Evolutionary conservation across 2,329 filamentous ascomycete species (phyloP), one percentile per base, ranked within the genome.

Genomic region (Periconia macrospinosa): DNA sequence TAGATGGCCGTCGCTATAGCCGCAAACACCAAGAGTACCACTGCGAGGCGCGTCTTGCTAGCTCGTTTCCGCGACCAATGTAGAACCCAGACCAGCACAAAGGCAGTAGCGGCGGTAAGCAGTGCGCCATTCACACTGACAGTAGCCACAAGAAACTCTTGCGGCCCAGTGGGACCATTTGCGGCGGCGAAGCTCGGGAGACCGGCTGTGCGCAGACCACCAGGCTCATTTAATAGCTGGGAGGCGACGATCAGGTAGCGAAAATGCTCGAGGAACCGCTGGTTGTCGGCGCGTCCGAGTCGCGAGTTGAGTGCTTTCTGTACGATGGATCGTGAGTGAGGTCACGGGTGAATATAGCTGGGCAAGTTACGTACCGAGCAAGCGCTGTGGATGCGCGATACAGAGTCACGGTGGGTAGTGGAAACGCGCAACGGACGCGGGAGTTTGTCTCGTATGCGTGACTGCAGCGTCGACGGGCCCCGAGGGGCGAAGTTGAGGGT

Each of bases 201-300:
- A 15, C 69, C 54, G 18, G 69, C 51, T 11, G 71, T 53, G 35
- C 74, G 73, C 42, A 78, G 55, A 14, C 75, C 68, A 27, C 72
- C 75, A 56, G 77, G 75, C 41, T 89, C 89, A 66, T 86, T 91
- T 41, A 97, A 80, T 14, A 97, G 82, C 71, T 96, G 92, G 19
- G 92, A 97, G 47, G 92, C 92, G 67, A 97, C 89, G 60, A 97
- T 90, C 19, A 90, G 89, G 75, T 97, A 97, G 59, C 92, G 89
- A 68, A 97, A 97, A 69, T 92, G 89, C 75, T 97, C 92, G 54
- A 96, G 82, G 67, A 97, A 96, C 61, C 87, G 87, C 62, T 88
- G 83, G 69, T 92, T 95, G 64, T 96, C 92, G 62, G 84, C 86
- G 60, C 87, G 83, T 51, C 90, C 87, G 58, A 96, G 82, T 56